A percentile compares a stretch with the other conserved stretches of the same genome.
phyloP scores from a whole-genome alignment of 257 asterid species.

The Fraxinus anomala region DNA sequence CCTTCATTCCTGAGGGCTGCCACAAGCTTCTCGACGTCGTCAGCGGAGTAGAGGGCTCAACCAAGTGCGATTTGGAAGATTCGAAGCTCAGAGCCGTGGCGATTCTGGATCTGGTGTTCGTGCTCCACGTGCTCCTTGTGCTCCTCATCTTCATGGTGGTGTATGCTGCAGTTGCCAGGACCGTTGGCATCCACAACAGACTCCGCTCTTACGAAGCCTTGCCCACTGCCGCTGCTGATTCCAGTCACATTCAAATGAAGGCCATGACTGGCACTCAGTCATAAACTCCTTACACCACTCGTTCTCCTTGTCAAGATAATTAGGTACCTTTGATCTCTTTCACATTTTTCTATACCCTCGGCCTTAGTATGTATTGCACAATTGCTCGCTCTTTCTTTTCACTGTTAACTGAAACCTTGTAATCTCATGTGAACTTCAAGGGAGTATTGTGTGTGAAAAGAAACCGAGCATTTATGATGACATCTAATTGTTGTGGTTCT shows the following conservation, averaged over 20 bases:
- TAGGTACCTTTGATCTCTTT: slow-evolving; percentile 30
- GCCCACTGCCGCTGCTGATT: slow-evolving; percentile 53
- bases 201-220: slow-evolving; percentile 77
- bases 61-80: slow-evolving; percentile 92
- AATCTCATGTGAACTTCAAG: not conserved
- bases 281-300: slow-evolving; percentile 26
- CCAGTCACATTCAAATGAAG: slow-evolving; percentile 86
- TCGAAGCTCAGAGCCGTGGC: slow-evolving; percentile 87
- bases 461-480: not conserved
- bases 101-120: slow-evolving; percentile 71
- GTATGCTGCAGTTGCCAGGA: slow-evolving; percentile 59
- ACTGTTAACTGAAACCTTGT: not conserved
- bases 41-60: slow-evolving; percentile 92
- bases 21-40: slow-evolving; percentile 88
- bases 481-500: not conserved
- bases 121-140: slow-evolving; percentile 66
- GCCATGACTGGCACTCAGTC: slow-evolving; percentile 88
- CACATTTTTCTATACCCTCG: not conserved
- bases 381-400: slow-evolving; percentile 2
- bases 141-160: slow-evolving; percentile 51
- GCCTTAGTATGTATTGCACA: not conserved
- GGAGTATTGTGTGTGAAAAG: not conserved
- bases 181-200: slow-evolving; percentile 57
- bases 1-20: slow-evolving; percentile 92
- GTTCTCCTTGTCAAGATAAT: slow-evolving; percentile 8